Evolutionary conservation across 768 basidiomycete species (phyloP).

Genomic region (Kwoniella bestiolae): DNA sequence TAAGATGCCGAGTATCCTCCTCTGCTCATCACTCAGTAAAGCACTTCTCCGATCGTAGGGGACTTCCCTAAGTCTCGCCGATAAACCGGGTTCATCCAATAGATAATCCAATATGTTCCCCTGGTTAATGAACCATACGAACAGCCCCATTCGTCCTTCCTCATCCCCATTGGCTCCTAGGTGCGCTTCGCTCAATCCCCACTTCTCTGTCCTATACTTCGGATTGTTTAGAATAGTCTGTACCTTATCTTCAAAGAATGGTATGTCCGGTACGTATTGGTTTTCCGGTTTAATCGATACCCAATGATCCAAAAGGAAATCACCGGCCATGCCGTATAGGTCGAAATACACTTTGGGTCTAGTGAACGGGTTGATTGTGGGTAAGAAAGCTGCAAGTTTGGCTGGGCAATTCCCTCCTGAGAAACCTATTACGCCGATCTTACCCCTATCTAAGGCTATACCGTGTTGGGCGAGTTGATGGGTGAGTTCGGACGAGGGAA

Average conservation of each 20-base stretch:
- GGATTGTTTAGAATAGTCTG: not conserved
- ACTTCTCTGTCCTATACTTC: not conserved
- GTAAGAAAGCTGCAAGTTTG: constrained; percentile 2
- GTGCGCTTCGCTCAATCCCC: not conserved
- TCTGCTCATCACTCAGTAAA: not conserved
- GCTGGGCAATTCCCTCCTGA: constrained; percentile 20
- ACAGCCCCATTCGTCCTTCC: not conserved
- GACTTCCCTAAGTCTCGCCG: not conserved
- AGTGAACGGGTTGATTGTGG: not conserved
- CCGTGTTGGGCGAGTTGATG: not conserved
- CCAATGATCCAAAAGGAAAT: constrained; percentile 20
- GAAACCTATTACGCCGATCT: constrained; percentile 13
- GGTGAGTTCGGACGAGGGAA: not conserved
- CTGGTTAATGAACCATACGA: not conserved
- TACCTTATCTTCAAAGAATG: not conserved
- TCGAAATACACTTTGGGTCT: constrained; percentile 12
- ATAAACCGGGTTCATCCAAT: constrained; percentile 8
- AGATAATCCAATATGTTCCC: constrained; percentile 11
- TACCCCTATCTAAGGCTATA: not conserved
- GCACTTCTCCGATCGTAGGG: constrained; percentile 1
- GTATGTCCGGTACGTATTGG: not conserved
- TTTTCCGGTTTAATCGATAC: not conserved
- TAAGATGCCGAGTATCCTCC: not conserved
- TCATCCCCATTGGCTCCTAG: not conserved
- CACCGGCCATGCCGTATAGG: constrained; percentile 6